Evolutionary conservation across 164 flowering plant species (phyloP).

Genomic region (Aristolochia fimbriata): DNA sequence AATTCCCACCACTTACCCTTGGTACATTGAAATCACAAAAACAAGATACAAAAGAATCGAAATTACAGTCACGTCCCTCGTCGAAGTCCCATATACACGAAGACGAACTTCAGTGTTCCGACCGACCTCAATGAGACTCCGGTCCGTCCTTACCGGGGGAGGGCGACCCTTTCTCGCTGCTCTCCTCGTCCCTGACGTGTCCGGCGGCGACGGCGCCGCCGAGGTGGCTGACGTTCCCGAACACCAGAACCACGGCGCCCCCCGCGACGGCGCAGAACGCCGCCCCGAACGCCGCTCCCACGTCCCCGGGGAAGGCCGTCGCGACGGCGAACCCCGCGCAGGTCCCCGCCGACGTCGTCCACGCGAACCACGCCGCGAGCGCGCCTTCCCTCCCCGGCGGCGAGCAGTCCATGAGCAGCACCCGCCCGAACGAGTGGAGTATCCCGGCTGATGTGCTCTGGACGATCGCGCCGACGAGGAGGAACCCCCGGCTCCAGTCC

Average conservation of each 20-base stretch:
- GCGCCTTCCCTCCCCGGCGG: constrained; percentile 53
- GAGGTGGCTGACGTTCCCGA: constrained; percentile 43
- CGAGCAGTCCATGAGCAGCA: constrained; percentile 45
- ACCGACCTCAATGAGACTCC: background rate
- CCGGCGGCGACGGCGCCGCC: constrained; percentile 60
- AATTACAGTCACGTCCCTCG: too few relatives aligned
- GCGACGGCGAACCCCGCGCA: constrained; percentile 45
- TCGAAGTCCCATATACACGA: too few relatives aligned
- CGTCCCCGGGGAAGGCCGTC: constrained; percentile 20
- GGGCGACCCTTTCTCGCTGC: constrained; percentile 16
- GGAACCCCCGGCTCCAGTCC: constrained; percentile 23
- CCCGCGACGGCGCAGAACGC: constrained; percentile 23
- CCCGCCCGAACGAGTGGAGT: constrained; percentile 46
- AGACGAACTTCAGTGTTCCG: too few relatives aligned
- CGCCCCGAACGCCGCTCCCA: constrained; percentile 24
- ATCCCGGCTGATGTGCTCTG: constrained; percentile 43
- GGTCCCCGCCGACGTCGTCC: constrained; percentile 34
- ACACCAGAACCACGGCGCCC: constrained; percentile 30
- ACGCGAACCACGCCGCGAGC: constrained; percentile 45
- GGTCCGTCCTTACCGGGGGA: too few relatives aligned
- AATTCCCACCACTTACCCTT: too few relatives aligned
- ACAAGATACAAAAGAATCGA: too few relatives aligned
- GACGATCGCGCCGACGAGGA: constrained; percentile 26
- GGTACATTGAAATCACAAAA: too few relatives aligned
- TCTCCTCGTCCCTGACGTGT: constrained; percentile 23